Evolutionary conservation across 78 protist genomes (phyloP), one percentile per base, ranked within the genome.

Genomic region (Bigelowiella natans): DNA sequence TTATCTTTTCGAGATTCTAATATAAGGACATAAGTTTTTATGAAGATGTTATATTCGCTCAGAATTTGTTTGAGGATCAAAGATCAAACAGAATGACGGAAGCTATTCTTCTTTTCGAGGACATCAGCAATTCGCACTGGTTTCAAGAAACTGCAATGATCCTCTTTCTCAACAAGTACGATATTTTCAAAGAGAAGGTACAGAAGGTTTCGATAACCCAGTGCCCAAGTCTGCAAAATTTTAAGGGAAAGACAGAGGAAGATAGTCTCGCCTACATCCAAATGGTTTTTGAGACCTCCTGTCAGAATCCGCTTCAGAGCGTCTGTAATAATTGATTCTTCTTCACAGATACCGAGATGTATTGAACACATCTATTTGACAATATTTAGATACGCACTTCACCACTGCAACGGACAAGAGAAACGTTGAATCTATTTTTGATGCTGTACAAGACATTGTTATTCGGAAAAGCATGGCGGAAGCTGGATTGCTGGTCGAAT

Each of bases 81-180:
- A 1, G 28, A 37, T 1, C 2, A 2, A 89, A 83, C n/a, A 40
- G 85, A 26, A 89, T 89, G 91, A 1, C 38, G 40, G 91, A 89
- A 38, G 1, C 84, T 37, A 40, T 89, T 36, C 1, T 1, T 36
- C 7, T 89, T 83, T 89, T 89, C 39, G 91, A 89, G 37, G 91
- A 89, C 30, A 89, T 89, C 29, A 40, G 91, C 3, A 63, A 89
- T 29, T 40, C 36, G 37, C 86, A 82, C 2, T 89, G 91, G 91
- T 89, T 89, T 36, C 2, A 1, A 38, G 2, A 89, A 29, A 82
- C 3, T 18, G 2, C 91, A 29, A 40, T 89, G 34, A 89, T 89
- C 91, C 39, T 89, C 39, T 89, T 89, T 31, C 7, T 89, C 3
- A 89, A 89, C 31, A 89, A 89, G 91, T 26, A 26, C 36, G 91